Evolutionary conservation across 345 rosid species (phyloP), one percentile per base, ranked within the genome.

Genomic region (Limnanthes douglasii): DNA sequence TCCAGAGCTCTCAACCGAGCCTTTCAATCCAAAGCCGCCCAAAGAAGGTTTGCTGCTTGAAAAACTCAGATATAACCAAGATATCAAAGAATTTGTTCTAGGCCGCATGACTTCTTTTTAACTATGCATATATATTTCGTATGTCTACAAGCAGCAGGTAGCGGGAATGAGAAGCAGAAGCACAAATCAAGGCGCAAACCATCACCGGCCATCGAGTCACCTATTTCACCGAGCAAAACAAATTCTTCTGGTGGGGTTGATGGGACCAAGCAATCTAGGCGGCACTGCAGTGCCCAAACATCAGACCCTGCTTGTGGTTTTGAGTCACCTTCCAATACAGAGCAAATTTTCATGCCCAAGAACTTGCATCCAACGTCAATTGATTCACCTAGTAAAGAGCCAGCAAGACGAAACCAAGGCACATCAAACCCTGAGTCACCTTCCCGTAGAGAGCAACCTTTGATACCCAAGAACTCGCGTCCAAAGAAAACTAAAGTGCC

Each of bases 401-500:
- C 67, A 5, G 2, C 31, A 5, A 13, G 8, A 28, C 35, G 25
- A 3, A 17, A 14, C 24, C 18, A 33, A 18, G 41, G 34, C 49
- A 30, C 8, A 43, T 24, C 1, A 57, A 44, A 16, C 38, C 45
- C 8, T 4, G 64, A 61, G 4, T 39, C 59, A 2, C 18, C 64
- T 8, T 45, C 50, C 3, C 40, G 25, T 1, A n/a, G n/a, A n/a
- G 62, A 50, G 21, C 31, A 37, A 7, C 47, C 65, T 5, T 51
- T 46, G 12, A 11, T 45, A 26, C 60, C 70, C 1, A 67, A 59
- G 32, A 54, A 57, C 28, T 18, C 50, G 8, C 43, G 66, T 39
- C 37, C 51, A 18, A 74, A 59, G 62, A 70, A 65, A 38, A 46
- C 73, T 1, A 74, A 59, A 27, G 71, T 39, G 3, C 33, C 70